A percentile compares a stretch with the other conserved stretches of the same genome.
These are phyloP conservation scores for Orbilia javanica DNA, from an alignment of 2,329 filamentous ascomycete species.

Conservation along the genomic window DNA sequence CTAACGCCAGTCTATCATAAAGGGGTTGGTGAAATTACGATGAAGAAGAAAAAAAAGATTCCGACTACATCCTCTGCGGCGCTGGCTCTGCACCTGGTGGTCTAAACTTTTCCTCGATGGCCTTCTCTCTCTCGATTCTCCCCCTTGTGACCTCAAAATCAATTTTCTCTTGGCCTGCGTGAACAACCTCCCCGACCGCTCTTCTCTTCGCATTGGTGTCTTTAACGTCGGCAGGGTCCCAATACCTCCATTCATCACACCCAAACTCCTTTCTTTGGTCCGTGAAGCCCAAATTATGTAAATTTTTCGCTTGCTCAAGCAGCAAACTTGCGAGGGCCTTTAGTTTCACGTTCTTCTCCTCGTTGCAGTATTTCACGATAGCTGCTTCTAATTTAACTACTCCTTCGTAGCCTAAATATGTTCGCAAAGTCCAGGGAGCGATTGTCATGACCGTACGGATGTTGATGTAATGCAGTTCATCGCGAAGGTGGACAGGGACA, in stretches of 20 bases:
- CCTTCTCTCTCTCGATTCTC: slow-evolving; percentile 26
- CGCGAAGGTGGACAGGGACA: slow-evolving; percentile 37
- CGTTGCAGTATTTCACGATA: slow-evolving; percentile 8
- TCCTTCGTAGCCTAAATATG: slow-evolving; percentile 10
- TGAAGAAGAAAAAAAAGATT: neutral
- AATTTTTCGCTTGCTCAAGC: neutral
- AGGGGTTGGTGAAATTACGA: no score
- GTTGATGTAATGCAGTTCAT: slow-evolving; percentile 56
- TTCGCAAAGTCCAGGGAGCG: slow-evolving; percentile 39
- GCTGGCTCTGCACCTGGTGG: neutral
- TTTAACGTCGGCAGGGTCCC: slow-evolving; percentile 40
- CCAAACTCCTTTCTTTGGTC: slow-evolving; percentile 2
- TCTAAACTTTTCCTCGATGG: slow-evolving; percentile 20
- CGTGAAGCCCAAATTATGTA: slow-evolving; percentile 20
- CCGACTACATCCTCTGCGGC: slow-evolving; percentile 3
- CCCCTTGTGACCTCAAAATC: slow-evolving; percentile 4
- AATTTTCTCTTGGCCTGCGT: neutral
- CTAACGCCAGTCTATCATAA: neutral
- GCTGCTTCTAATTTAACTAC: neutral
- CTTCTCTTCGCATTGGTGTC: slow-evolving; percentile 28
- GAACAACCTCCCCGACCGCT: slow-evolving; percentile 2
- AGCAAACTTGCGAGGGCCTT: slow-evolving; percentile 34
- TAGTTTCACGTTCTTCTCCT: slow-evolving; percentile 23
- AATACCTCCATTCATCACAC: slow-evolving; percentile 54
- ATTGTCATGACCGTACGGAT: slow-evolving; percentile 49